These are phyloP conservation scores for Gossypium schwendimanii DNA, from an alignment of 441 rosid genomes.

Conservation along the genomic window DNA sequence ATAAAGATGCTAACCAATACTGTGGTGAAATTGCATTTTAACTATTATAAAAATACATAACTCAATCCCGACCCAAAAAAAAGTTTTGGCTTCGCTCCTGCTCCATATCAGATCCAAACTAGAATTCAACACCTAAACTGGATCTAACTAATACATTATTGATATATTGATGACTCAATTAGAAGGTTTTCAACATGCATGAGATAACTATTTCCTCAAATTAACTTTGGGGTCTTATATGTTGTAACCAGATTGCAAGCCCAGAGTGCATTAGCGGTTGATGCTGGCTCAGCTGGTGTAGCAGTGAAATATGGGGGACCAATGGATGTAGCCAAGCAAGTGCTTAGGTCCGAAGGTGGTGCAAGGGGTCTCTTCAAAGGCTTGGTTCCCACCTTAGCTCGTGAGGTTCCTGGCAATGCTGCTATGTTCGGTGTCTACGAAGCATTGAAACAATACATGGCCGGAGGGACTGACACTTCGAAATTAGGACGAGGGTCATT, in stretches of 20 bases:
- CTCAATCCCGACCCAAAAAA: too few relatives aligned
- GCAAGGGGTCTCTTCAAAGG: constrained; percentile 82
- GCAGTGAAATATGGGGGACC: constrained; percentile 86
- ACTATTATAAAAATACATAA: too few relatives aligned
- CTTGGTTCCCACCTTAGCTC: constrained; percentile 74
- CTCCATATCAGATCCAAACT: too few relatives aligned
- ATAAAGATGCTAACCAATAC: too few relatives aligned
- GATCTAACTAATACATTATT: too few relatives aligned
- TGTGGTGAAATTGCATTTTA: too few relatives aligned
- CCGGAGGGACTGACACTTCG: constrained; percentile 85
- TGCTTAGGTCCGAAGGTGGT: constrained; percentile 81
- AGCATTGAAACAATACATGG: constrained; percentile 58
- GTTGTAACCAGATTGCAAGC: constrained; percentile 76
- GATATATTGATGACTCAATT: too few relatives aligned
- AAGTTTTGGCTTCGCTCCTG: too few relatives aligned
- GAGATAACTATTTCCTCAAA: not conserved
- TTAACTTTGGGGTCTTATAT: not conserved
- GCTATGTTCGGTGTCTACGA: constrained; percentile 81
- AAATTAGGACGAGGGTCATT: constrained; percentile 75
- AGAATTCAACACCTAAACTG: too few relatives aligned
- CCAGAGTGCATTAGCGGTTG: constrained; percentile 66
- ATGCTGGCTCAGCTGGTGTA: constrained; percentile 40
- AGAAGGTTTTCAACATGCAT: not conserved
- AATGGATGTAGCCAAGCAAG: constrained; percentile 88
- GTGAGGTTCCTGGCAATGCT: constrained; percentile 91